Base-by-base conservation (phyloP, 2,329 filamentous ascomycete genomes). In the Ascochyta clinopodiicola region DNA sequence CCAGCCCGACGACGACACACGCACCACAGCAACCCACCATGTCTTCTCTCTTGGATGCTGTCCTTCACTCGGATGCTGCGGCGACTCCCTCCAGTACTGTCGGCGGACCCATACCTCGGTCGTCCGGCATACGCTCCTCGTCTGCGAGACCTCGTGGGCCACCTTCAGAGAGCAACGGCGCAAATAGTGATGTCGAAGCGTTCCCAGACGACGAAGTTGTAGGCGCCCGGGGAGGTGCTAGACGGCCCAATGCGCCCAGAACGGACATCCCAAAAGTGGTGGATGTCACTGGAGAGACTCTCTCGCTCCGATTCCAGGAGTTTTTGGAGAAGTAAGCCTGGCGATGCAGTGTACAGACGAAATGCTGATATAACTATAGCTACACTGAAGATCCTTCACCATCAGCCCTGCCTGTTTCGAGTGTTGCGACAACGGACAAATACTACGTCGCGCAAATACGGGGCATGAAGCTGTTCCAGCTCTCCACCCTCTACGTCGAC, bases 401-500 rank as follows among this genome's bases (percentile, higher is more conserved):
- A 3, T 89, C 84, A 7, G 81, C 85, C 13, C 83, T 82, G 6
- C 87, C 88, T 9, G 80, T 85, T 3, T 89, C 90, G 15, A 91
- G 88, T 70, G 87, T 87, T 25, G 81, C 87, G 40, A 88, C 87
- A 4, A 91, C 89, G 24, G 88, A 92, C 78, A 91, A 89, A 73
- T 93, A 92, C 79, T 96, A 95, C 75, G 82, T 95, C 54, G 89
- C 89, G 44, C 91, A 93, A 77, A 91, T 96, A 65, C 87, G 90
- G 69, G 88, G 88, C 59, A 86, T 96, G 82, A 84, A 85, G 54
- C 83, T 83, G 21, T 90, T 89, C 73, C 82, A 86, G 61, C 83
- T 94, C n/a, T 94, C 91, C 1, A 95, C 91, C 6, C 86, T 95
- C 54, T 96, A 95, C 73, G 85, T 96, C 69, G 91, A 96, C 78